Conservation (phyloP, 805 yeast genomes). For the Kregervanrija delftensis region DNA sequence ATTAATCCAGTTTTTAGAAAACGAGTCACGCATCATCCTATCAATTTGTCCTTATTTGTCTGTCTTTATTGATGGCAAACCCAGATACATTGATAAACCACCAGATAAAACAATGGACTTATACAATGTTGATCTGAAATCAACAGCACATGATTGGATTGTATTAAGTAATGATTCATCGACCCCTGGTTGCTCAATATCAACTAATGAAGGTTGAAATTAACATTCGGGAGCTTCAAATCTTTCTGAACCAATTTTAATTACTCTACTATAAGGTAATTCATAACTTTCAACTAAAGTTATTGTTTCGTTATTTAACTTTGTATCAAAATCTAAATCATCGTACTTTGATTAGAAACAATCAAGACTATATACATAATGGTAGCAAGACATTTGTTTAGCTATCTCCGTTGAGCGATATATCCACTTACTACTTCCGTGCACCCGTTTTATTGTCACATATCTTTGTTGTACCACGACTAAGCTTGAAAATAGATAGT, state of each 20-base stretch:
- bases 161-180: slow-evolving; percentile 91
- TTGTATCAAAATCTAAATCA: slow-evolving; percentile 83
- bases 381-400: no score
- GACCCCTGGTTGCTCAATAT: slow-evolving; percentile 93
- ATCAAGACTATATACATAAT: no score
- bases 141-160: slow-evolving; percentile 91
- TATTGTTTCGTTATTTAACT: slow-evolving; percentile 89
- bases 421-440: no score
- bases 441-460: no score
- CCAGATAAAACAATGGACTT: slow-evolving; percentile 93
- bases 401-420: no score
- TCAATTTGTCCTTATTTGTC: no score
- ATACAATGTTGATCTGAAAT: slow-evolving; percentile 79
- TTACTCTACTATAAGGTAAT: slow-evolving; percentile 93
- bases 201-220: slow-evolving; percentile 93
- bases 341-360: no score
- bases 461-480: no score
- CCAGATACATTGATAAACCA: slow-evolving; percentile 98
- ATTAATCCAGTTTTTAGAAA: no score
- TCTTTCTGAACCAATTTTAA: slow-evolving; percentile 91
- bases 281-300: slow-evolving; percentile 86
- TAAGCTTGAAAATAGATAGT: no score
- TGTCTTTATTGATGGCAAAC: slow-evolving; percentile 42
- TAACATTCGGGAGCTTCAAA: slow-evolving; percentile 96
- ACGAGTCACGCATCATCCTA: no score